These are phyloP conservation scores for Phaeophleospora eucalypticola DNA, from an alignment of 2,329 filamentous ascomycete species.

Conservation along the genomic window DNA sequence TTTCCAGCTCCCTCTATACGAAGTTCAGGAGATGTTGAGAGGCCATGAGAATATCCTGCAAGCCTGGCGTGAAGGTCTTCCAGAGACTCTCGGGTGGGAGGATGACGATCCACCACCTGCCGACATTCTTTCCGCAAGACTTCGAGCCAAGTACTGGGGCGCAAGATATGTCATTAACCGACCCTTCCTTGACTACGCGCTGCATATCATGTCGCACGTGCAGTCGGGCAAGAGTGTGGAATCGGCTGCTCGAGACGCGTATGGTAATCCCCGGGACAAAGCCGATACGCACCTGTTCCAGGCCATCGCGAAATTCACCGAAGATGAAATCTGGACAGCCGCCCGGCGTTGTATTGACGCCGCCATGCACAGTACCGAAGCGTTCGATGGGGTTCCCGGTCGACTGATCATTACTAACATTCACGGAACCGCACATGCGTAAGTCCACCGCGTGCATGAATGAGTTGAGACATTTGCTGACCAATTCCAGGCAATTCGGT, in stretches of 20 bases:
- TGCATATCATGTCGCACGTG: conserved; percentile 45
- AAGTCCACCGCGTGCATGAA: conserved; percentile 47
- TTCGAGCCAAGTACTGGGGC: conserved; percentile 93
- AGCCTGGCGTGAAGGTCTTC: conserved; percentile 52
- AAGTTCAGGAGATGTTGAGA: conserved; percentile 28
- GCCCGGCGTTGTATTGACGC: conserved; percentile 59
- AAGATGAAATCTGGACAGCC: conserved; percentile 28
- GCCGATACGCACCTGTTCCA: conserved; percentile 35
- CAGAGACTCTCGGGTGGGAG: conserved; percentile 54
- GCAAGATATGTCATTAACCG: conserved; percentile 85
- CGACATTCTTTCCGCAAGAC: conserved; percentile 75
- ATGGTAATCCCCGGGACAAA: conserved; percentile 28
- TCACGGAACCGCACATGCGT: conserved; percentile 94
- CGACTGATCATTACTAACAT: conserved; percentile 85
- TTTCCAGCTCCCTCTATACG: conserved; percentile 16
- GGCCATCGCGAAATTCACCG: conserved; percentile 30
- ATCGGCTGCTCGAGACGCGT: conserved; percentile 28
- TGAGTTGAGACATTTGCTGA: conserved; percentile 23
- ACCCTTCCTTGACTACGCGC: conserved; percentile 63
- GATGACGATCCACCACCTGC: conserved; percentile 66
- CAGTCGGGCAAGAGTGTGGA: conserved; percentile 21
- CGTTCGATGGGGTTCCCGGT: conserved; percentile 69
- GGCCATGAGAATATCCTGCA: conserved; percentile 40
- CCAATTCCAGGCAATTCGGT: conserved; percentile 74
- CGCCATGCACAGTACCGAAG: conserved; percentile 77